Percentiles rank a stretch among this genome's conserved stretches.
Evolutionary conservation across 805 yeast genomes (phyloP).

Genomic region (Scheffersomyces lignosus): DNA sequence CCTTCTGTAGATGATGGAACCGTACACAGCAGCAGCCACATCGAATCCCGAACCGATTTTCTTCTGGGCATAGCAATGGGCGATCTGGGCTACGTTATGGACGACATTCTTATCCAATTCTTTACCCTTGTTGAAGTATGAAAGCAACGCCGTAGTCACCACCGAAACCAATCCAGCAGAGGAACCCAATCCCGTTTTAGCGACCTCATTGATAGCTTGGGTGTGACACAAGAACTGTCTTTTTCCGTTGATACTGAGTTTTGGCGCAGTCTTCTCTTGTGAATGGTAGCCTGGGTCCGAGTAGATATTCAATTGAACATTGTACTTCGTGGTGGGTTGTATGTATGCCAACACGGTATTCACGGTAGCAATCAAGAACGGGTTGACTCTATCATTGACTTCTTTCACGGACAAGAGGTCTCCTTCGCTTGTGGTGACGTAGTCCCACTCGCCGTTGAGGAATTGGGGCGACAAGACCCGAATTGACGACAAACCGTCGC

Average conservation of each 20-base stretch:
- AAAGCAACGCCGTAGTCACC: constrained; percentile 65
- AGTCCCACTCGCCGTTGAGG: constrained; percentile 66
- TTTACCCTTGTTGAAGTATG: constrained; percentile 35
- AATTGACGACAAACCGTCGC: constrained; percentile 23
- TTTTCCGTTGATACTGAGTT: constrained; percentile 32
- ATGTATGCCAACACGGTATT: constrained; percentile 56
- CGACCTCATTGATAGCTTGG: constrained; percentile 62
- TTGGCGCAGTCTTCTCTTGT: constrained; percentile 47
- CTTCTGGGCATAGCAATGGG: constrained; percentile 92
- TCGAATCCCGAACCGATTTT: constrained; percentile 98
- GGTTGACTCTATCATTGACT: constrained; percentile 48
- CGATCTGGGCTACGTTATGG: constrained; percentile 84
- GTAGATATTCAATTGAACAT: constrained; percentile 57
- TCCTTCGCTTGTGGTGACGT: constrained; percentile 24
- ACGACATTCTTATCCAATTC: constrained; percentile 31
- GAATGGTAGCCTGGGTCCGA: constrained; percentile 93
- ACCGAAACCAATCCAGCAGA: constrained; percentile 92
- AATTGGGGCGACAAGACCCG: constrained; percentile 77
- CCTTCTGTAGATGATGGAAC: constrained; percentile 79
- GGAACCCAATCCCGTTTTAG: constrained; percentile 95
- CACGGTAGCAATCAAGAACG: constrained; percentile 71
- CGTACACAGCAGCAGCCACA: constrained; percentile 92
- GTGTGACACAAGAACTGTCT: constrained; percentile 61
- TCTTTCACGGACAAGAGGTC: constrained; percentile 23
- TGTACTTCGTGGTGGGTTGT: constrained; percentile 27